Conservation (phyloP, 2,329 filamentous ascomycete genomes). For the Cadophora luteo-olivacea region DNA sequence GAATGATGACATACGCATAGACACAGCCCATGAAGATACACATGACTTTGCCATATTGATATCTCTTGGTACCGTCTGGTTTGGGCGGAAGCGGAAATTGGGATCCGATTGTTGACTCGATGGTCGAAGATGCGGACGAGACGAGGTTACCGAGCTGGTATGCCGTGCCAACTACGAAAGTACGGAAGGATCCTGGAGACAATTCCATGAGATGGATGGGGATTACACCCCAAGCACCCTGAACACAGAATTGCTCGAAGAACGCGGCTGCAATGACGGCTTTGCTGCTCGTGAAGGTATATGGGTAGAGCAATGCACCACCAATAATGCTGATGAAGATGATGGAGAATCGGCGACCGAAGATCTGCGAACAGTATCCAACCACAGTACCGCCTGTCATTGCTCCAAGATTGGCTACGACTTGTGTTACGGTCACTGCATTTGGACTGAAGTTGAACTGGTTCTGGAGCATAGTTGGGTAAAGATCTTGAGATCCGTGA, state of each 20-base stretch:
- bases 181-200: constrained; percentile 72
- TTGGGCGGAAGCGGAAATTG: constrained; percentile 73
- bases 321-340: constrained; percentile 68
- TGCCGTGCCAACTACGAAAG: constrained; percentile 72
- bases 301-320: constrained; percentile 82
- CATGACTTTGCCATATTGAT: constrained; percentile 83
- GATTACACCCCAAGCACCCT: constrained; percentile 77
- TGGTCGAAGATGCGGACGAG: constrained; percentile 74
- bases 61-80: constrained; percentile 53
- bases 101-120: constrained; percentile 77
- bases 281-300: constrained; percentile 70
- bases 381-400: constrained; percentile 69
- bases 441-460: constrained; percentile 53
- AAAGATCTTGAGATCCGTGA: constrained; percentile 53
- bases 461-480: constrained; percentile 62
- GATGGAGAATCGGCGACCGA: constrained; percentile 73
- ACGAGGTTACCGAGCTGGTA: constrained; percentile 81
- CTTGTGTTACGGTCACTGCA: constrained; percentile 67
- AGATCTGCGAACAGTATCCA: constrained; percentile 71
- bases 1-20: constrained; percentile 37
- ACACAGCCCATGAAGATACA: constrained; percentile 82
- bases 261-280: constrained; percentile 80
- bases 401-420: constrained; percentile 73
- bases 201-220: constrained; percentile 78
- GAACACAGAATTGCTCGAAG: constrained; percentile 82